Base-by-base conservation (phyloP, 2,329 filamentous ascomycete genomes). In the Trichoderma guizhouense region DNA sequence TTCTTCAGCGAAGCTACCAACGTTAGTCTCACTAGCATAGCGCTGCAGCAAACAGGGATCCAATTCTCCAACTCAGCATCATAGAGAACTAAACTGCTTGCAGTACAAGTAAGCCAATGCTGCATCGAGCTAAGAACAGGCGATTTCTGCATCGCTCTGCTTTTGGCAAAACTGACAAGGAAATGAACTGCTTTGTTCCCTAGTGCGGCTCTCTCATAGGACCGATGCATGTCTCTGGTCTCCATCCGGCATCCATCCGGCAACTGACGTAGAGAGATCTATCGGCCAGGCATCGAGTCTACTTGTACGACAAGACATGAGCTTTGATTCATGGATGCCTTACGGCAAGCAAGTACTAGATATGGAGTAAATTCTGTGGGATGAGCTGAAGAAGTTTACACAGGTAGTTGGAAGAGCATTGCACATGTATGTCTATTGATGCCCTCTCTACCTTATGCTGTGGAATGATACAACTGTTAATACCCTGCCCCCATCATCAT, bases 1-100 rank as follows among this genome's bases (percentile, higher is more conserved):
- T 53, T 36, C 28, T 21, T 28, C 55, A 24, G 14, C 26, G 43
- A 47, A 32, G 53, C 67, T 63, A 63, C 36, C 15, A 39, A 39
- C 57, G 7, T 55, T 58, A 65, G 62, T 21, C 43, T 32, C 14
- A 32, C 67, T 62, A 55, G 57, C 39, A 70, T 55, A 47, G 57
- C 57, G 57, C 57, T 12, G 62, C 43, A 36, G 57, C 43, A 67
- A 9, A 55, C 67, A 70, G 67, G 67, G 67, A 30, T 70, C n/a
- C 28, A 43, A 43, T 61, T 43, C 67, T 60, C 61, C 57, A 62
- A 47, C 67, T 30, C 36, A 24, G 57, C 62, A 53, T 65, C 43
- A 26, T 21, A 32, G n/a, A 60, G 15, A 21, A 21, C 57, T 60
- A 58, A 32, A 32, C 53, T 58, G 15, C 18, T 34, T 51, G 43